Evolutionary conservation across 2,329 filamentous ascomycete genomes (phyloP).

Genomic region (Leptographium galeiforme): DNA sequence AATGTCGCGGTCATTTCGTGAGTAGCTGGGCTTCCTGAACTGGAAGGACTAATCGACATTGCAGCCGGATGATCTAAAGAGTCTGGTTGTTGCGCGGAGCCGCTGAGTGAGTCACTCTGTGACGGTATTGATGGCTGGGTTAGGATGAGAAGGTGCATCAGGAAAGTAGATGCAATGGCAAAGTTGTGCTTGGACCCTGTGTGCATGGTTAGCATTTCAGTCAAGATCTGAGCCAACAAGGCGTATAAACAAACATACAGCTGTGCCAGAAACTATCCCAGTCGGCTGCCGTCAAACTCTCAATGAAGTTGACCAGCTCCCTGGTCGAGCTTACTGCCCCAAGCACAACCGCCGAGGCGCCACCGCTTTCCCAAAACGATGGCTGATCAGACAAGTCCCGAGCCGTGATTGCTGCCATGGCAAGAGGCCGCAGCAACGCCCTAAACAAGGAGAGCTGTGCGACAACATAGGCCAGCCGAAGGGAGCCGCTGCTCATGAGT

Average conservation of each 20-base stretch:
- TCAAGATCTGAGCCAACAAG: background rate
- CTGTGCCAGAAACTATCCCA: constrained; percentile 6
- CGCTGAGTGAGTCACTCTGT: too few species aligned
- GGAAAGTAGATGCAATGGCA: constrained; percentile 2
- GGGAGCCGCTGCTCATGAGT: background rate
- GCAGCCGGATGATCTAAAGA: too few species aligned
- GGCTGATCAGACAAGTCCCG: background rate
- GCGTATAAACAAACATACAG: background rate
- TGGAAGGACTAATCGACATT: too few species aligned
- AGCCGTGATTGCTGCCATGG: background rate
- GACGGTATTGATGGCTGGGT: too few species aligned
- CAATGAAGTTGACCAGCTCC: constrained; percentile 2
- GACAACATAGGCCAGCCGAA: constrained; percentile 1
- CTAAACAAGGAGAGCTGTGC: constrained; percentile 1
- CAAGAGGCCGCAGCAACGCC: background rate
- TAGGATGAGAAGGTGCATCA: constrained; percentile 2
- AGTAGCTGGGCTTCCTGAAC: too few species aligned
- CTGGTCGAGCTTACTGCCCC: background rate
- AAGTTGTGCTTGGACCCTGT: constrained; percentile 5
- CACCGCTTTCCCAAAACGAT: background rate
- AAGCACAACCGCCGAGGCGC: background rate
- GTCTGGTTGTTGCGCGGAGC: background rate
- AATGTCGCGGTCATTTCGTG: too few species aligned
- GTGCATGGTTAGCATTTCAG: background rate
- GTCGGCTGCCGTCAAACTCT: constrained; percentile 1